Evolutionary conservation across 2,329 filamentous ascomycete genomes (phyloP), one percentile per base, ranked within the genome.

Genomic region (Arthrinium puccinioides): DNA sequence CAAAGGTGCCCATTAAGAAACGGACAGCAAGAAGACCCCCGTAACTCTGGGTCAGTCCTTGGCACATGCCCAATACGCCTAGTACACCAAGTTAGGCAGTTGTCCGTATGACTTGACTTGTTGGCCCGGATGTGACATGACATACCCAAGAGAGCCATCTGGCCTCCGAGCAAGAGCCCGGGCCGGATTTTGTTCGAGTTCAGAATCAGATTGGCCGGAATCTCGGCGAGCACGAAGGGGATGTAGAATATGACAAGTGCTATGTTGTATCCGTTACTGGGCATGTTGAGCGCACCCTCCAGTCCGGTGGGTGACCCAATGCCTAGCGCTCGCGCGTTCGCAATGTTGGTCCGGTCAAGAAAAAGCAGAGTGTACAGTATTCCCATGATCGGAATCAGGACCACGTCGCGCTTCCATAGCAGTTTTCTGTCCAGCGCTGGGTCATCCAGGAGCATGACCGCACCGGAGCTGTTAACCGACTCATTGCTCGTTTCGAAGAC

Each of bases 1-100:
- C 87, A 51, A 94, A 94, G 4, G 84, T 75, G 37, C 82, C 79
- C 66, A 89, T 87, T 21, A 94, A 65, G 42, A 94, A 50, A 23
- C 56, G 52, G 29, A 52, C 28, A 26, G 43, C 41, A 34, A 56
- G 44, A 26, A 65, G 50, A 3, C 62, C 63, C 14, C 51, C 52
- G 23, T 66, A 68, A 23, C 53, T 61, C 19, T 45, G 32, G 0
- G 61, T 63, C 3, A 67, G 40, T 1, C 64, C 65, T 42, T 66
- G 61, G 20, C 62, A 66, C 45, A 64, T 55, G 2, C 62, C 62
- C 10, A 67, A 44, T 14, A 67, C 46, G 2, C 62, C 64, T 65
- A 34, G 24, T 24, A 6, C 20, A 8, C 19, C 15, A n/a, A 18
- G 30, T 30, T 9, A 28, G 9, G 18, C 10, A 5, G 27, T 16